phyloP scores from a whole-genome alignment of 2,329 filamentous ascomycete genomes.

The Fusarium acutatum region DNA sequence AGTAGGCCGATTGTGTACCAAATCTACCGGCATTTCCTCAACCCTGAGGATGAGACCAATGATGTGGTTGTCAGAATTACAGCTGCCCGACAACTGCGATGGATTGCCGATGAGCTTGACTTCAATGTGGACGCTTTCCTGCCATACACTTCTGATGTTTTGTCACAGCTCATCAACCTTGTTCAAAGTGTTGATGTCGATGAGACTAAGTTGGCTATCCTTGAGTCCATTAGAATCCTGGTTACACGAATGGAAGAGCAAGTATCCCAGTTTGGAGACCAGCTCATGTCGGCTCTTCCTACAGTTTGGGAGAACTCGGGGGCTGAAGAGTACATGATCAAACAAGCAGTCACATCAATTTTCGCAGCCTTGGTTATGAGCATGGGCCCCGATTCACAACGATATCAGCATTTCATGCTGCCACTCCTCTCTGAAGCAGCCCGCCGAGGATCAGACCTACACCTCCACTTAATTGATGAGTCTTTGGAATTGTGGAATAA shows the following conservation, averaged over 20 bases:
- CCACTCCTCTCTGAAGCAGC: constrained; percentile 85
- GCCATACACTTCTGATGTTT: constrained; percentile 77
- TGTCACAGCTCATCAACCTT: constrained; percentile 78
- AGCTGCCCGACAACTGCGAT: constrained; percentile 83
- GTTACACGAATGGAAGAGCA: constrained; percentile 83
- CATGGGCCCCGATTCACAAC: constrained; percentile 79
- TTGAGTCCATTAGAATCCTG: constrained; percentile 84
- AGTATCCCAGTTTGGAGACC: constrained; percentile 74
- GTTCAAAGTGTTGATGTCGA: constrained; percentile 81
- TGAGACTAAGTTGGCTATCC: constrained; percentile 88
- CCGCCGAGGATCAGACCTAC: constrained; percentile 76
- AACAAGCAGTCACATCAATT: constrained; percentile 89
- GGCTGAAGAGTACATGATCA: constrained; percentile 86
- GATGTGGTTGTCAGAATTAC: constrained; percentile 93
- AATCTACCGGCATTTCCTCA: constrained; percentile 87
- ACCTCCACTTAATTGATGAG: constrained; percentile 89
- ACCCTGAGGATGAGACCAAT: constrained; percentile 79
- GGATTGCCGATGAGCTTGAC: constrained; percentile 83
- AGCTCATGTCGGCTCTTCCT: constrained; percentile 82
- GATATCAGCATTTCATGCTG: constrained; percentile 82
- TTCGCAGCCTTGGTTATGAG: constrained; percentile 86
- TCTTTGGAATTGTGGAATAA: constrained; percentile 88
- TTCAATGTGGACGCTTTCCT: constrained; percentile 79
- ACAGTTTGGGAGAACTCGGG: constrained; percentile 85
- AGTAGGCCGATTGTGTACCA: constrained; percentile 82